Percentiles rank a stretch among this genome's conserved stretches.
Conservation (phyloP, 1,139 yeast species). For the Taphrina flavorubra region DNA sequence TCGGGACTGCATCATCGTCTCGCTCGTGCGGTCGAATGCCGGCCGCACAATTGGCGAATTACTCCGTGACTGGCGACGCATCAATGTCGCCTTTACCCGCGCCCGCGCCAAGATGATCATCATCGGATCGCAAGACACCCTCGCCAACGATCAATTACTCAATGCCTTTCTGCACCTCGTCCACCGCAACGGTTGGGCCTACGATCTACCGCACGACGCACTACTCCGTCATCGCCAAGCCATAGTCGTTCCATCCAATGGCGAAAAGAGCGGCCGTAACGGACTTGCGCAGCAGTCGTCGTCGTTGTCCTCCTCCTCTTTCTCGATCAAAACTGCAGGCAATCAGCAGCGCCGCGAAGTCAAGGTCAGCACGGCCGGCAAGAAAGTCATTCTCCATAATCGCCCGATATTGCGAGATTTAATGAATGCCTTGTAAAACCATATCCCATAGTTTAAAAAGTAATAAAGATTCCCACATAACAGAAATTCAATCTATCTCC, state of each 20-base stretch:
- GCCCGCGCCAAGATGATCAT: conserved; percentile 83
- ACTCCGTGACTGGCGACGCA: conserved; percentile 84
- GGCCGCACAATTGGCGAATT: conserved; percentile 68
- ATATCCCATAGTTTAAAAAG: too few species aligned
- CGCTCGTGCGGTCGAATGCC: conserved; percentile 80
- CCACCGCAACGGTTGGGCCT: conserved; percentile 68
- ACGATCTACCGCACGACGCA: conserved; percentile 56
- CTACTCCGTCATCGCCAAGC: not conserved
- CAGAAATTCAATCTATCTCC: too few species aligned
- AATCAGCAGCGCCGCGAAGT: not conserved
- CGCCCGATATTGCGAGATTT: conserved; percentile 35
- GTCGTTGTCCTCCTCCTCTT: not conserved
- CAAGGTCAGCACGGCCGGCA: conserved; percentile 28
- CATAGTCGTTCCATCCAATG: not conserved
- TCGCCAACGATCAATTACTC: conserved; percentile 63
- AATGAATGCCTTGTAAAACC: conserved; percentile 19
- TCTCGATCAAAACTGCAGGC: not conserved
- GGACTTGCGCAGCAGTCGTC: not conserved
- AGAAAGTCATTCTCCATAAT: conserved; percentile 13
- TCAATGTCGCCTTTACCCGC: conserved; percentile 92
- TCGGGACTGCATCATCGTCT: conserved; percentile 84
- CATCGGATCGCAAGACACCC: conserved; percentile 74
- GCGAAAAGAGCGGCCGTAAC: too few species aligned
- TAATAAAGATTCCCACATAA: too few species aligned
- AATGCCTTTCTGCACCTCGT: conserved; percentile 68